These are phyloP conservation scores for Apiotrichum akiyoshidainum DNA, from an alignment of 1,284 basidiomycete genomes.

Conservation along the genomic window DNA sequence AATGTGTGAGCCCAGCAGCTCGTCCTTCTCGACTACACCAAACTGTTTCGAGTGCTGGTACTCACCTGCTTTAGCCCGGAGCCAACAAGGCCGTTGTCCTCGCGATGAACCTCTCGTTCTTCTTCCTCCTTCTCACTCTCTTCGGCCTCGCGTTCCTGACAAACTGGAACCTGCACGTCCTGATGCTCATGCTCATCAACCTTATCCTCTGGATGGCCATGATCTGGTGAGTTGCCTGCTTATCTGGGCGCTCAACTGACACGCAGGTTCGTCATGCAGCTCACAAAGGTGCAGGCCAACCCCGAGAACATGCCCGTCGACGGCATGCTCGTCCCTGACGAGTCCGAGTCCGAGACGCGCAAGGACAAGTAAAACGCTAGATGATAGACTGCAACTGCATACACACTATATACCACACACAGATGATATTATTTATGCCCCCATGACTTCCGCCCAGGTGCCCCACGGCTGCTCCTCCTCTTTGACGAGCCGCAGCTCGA, in stretches of 20 bases:
- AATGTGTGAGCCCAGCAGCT: no score
- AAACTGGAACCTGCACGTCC: constrained; percentile 43
- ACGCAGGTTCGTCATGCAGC: constrained; percentile 46
- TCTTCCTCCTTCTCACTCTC: constrained; percentile 44
- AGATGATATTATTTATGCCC: background rate
- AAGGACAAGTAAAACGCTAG: constrained; percentile 27
- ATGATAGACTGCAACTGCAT: constrained; percentile 3
- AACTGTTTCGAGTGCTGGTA: no score
- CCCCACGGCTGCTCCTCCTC: constrained; percentile 37
- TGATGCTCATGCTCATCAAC: constrained; percentile 37
- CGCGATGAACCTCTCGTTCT: constrained; percentile 50
- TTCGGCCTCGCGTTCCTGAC: constrained; percentile 44
- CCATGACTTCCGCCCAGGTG: constrained; percentile 39
- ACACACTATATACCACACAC: background rate
- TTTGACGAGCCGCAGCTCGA: constrained; percentile 41
- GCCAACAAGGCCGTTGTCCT: constrained; percentile 43
- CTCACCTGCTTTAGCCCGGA: constrained; percentile 36
- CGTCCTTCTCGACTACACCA: no score
- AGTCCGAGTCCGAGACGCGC: constrained; percentile 23
- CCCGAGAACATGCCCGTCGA: constrained; percentile 41
- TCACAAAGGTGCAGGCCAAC: constrained; percentile 39
- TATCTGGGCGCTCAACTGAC: background rate
- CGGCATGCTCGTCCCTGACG: constrained; percentile 12
- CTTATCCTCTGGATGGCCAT: constrained; percentile 43
- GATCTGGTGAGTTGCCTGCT: constrained; percentile 38